Evolutionary conservation across 768 basidiomycete species (phyloP).

Genomic region (Pulveroboletus frians): DNA sequence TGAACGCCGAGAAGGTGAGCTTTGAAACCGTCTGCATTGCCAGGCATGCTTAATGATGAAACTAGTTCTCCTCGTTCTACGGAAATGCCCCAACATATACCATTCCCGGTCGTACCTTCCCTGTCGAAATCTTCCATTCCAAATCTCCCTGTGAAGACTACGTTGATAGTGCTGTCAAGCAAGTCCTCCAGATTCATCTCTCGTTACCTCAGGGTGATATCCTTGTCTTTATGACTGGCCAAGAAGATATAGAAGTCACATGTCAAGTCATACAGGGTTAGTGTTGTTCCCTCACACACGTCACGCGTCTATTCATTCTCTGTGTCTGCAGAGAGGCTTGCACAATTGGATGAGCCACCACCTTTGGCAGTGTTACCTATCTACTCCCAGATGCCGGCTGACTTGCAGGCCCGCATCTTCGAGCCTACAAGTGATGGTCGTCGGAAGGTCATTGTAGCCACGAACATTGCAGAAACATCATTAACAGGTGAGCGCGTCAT

Average conservation of each 20-base stretch:
- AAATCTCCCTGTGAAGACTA: conserved; percentile 99
- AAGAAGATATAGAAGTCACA: conserved; percentile 97
- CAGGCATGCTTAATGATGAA: neutral
- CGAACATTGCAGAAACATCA: conserved; percentile 98
- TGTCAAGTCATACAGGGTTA: conserved; percentile 89
- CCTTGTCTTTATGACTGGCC: conserved; percentile 98
- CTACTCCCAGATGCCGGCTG: conserved; percentile 99
- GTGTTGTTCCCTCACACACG: conserved; percentile 12
- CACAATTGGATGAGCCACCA: conserved; percentile 86
- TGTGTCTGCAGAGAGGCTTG: conserved; percentile 66
- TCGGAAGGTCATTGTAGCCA: conserved; percentile 95
- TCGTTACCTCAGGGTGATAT: conserved; percentile 92
- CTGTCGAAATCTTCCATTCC: conserved; percentile 92
- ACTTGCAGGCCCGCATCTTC: conserved; percentile 97
- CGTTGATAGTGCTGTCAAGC: conserved; percentile 96
- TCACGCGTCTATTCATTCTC: neutral
- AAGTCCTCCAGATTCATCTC: conserved; percentile 94
- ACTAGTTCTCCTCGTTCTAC: conserved; percentile 92
- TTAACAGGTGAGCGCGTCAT: conserved; percentile 61
- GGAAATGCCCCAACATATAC: conserved; percentile 94
- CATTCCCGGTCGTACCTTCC: conserved; percentile 93
- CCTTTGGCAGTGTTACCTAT: conserved; percentile 92
- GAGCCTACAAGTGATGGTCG: conserved; percentile 91
- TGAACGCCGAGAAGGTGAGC: conserved; percentile 96
- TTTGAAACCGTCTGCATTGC: neutral